Base-by-base conservation (phyloP, 495 filamentous ascomycete genomes). In the Aspergillus homomorphus region DNA sequence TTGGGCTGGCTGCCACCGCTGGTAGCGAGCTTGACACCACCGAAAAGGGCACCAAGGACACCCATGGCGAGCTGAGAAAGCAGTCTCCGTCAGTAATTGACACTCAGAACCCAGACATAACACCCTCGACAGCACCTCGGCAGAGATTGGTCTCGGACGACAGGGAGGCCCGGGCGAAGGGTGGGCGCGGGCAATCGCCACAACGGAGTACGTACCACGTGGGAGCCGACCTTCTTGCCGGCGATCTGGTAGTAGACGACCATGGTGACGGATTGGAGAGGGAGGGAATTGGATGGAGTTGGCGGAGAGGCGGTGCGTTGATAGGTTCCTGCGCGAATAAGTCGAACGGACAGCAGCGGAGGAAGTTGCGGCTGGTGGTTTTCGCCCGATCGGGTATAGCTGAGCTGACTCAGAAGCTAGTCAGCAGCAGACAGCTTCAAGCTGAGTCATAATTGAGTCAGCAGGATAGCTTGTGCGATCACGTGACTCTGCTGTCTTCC, bases 191-290 rank as follows among this genome's bases (percentile, higher is more conserved):
- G 65, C 59, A 30, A 21, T 20, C 28, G 24, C 55, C 21, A n/a
- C 19, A 49, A 28, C 46, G 21, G 56, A 46, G 48, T 53, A 89
- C 91, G 69, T 84, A 98, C 93, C 72, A 87, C 78, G 80, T 97
- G 94, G 53, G 94, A 96, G 78, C 89, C 91, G 81, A 98, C 81
- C 77, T 96, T 85, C 71, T 85, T 87, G 82, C 93, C 94, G 77
- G 87, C 81, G 70, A 97, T 80, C 63, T 79, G 85, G 85, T 96
- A 97, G 71, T 83, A 84, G 69, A 78, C 82, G 71, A 92, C 91
- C 93, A 98, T 98, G 63, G 78, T 92, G 82, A 74, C 60, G 61
- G 66, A 66, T 61, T 62, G 61, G 74, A 65, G 68, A 67, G 57
- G 61, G 49, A 60, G 62, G 45, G 46, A 54, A 54, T 66, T 71